Conservation (phyloP, 805 yeast species). For the Alloascoidea hylecoeti region DNA sequence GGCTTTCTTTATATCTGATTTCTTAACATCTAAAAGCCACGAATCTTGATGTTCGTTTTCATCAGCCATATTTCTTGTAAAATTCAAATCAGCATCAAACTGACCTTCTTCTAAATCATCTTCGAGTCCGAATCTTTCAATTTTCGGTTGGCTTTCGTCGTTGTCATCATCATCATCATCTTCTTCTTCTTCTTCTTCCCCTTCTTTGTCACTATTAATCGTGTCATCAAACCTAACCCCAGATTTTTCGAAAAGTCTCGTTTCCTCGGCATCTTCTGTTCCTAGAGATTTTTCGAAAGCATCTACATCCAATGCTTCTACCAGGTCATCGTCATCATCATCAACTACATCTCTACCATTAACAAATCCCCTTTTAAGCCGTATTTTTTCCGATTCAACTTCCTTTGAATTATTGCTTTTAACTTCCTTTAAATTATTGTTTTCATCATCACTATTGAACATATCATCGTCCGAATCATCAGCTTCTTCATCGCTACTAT, state of each 20-base stretch:
- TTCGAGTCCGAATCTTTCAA: conserved; percentile 8
- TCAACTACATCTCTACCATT: not conserved
- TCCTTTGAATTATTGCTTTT: not conserved
- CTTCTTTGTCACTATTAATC: not conserved
- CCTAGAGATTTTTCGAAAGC: not conserved
- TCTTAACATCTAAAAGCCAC: conserved; percentile 22
- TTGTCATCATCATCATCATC: conserved; percentile 4
- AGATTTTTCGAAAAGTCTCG: not conserved
- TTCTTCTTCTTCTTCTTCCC: conserved; percentile 6
- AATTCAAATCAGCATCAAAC: conserved; percentile 38
- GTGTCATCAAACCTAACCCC: not conserved
- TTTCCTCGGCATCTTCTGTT: not conserved
- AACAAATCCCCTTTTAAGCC: not conserved
- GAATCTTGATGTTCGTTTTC: conserved; percentile 21
- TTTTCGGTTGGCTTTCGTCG: conserved; percentile 1
- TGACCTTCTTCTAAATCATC: conserved; percentile 20
- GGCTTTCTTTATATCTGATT: conserved; percentile 22
- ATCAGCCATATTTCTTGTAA: conserved; percentile 25
- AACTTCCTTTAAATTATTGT: not conserved
- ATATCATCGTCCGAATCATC: not conserved
- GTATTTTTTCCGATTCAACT: not conserved
- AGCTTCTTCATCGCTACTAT: conserved; percentile 4
- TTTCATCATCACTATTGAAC: not conserved
- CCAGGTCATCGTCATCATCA: not conserved
- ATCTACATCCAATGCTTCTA: not conserved